A percentile compares a stretch with the other conserved stretches of the same genome.
Conservation (phyloP, 2,329 filamentous ascomycete genomes). For the Sclerotinia sclerotiorum region DNA sequence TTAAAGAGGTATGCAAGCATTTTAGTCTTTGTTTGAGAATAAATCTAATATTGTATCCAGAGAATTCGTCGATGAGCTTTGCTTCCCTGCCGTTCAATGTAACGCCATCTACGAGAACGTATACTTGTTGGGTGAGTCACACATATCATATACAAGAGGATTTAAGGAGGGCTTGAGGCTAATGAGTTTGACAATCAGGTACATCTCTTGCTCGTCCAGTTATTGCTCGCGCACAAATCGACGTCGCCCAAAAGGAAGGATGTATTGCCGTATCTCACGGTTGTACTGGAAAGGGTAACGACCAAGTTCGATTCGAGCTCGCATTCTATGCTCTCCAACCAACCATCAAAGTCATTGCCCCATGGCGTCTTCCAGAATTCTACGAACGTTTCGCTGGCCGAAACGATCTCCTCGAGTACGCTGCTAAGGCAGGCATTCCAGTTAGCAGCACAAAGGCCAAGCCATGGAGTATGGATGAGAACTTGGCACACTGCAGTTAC, state of each 20-base stretch:
- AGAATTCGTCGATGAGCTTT: constrained; percentile 76
- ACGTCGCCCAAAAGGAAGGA: constrained; percentile 61
- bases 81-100: constrained; percentile 74
- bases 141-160: constrained; percentile 13
- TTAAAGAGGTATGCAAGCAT: constrained; percentile 47
- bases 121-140: constrained; percentile 54
- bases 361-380: constrained; percentile 70
- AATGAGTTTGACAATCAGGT: constrained; percentile 41
- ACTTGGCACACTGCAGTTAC: constrained; percentile 75
- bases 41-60: constrained; percentile 36
- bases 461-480: constrained; percentile 68
- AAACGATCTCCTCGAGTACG: constrained; percentile 71
- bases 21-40: background rate
- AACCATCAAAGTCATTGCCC: constrained; percentile 70
- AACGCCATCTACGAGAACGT: constrained; percentile 69
- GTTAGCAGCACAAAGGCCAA: constrained; percentile 72
- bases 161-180: background rate
- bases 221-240: constrained; percentile 67
- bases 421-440: constrained; percentile 64
- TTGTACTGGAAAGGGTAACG: constrained; percentile 65
- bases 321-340: constrained; percentile 63
- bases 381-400: constrained; percentile 70
- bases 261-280: constrained; percentile 50
- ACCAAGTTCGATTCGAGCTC: constrained; percentile 65
- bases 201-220: constrained; percentile 67